Conservation (phyloP, 1,284 basidiomycete species). For the Polyporus tsugae region DNA sequence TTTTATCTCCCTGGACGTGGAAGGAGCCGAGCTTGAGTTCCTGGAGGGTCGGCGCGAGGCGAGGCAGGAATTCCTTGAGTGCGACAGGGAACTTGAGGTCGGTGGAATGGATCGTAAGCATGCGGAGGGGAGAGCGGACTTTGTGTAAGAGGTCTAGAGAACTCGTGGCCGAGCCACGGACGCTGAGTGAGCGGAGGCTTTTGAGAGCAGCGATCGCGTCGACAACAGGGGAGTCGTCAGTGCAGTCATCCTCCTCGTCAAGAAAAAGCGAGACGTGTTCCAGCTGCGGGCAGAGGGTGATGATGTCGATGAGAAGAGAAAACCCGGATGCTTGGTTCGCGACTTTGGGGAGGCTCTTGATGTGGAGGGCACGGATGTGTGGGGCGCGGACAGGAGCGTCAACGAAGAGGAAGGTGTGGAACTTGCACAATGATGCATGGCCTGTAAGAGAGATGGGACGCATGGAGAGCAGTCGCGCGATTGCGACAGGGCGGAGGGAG, state of each 20-base stretch:
- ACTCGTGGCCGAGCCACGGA: not conserved
- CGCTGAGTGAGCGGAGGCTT: not conserved
- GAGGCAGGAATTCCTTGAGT: not conserved
- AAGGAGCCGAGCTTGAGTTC: not conserved
- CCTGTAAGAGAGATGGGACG: not conserved
- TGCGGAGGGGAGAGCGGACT: not conserved
- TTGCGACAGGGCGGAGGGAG: not conserved
- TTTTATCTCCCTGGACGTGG: not conserved
- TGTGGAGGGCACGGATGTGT: not conserved
- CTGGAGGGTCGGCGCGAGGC: not conserved
- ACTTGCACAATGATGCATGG: not conserved
- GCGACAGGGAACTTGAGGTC: not conserved
- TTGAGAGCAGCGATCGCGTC: not conserved
- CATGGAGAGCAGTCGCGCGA: not conserved
- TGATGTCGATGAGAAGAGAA: not conserved
- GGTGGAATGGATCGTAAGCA: not conserved
- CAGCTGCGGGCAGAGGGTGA: not conserved
- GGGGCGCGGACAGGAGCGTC: not conserved
- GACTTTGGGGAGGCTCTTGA: not conserved
- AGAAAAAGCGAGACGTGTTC: not conserved
- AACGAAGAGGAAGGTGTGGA: not conserved
- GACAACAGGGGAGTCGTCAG: not conserved
- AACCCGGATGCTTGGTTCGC: not conserved
- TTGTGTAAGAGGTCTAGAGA: not conserved
- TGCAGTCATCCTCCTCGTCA: not conserved